A percentile compares a stretch with the other conserved stretches of the same genome.
phyloP scores from a whole-genome alignment of 768 basidiomycete species.

The Arthromyces matolae region DNA sequence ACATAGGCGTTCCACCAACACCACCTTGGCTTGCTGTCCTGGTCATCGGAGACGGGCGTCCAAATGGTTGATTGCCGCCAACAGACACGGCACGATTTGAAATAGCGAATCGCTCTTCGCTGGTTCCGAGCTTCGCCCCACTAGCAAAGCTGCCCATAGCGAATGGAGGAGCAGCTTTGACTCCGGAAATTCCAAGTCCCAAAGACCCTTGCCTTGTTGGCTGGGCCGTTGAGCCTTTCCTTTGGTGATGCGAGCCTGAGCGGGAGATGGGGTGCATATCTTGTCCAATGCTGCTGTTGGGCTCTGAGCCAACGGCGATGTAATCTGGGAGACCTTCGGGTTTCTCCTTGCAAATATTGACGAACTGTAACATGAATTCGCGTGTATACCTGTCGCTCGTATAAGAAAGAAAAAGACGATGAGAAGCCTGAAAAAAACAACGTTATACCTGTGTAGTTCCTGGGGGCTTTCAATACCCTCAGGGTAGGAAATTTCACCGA shows the following conservation, averaged over 20 bases:
- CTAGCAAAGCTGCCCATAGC: constrained; percentile 69
- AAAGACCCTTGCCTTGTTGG: constrained; percentile 45
- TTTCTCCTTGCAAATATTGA: constrained; percentile 91
- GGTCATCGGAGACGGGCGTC: constrained; percentile 57
- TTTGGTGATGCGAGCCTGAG: constrained; percentile 62
- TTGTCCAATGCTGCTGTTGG: constrained; percentile 48
- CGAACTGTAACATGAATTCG: constrained; percentile 96
- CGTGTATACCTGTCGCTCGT: too few species aligned
- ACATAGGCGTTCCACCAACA: constrained; percentile 45
- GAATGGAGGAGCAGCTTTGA: constrained; percentile 34
- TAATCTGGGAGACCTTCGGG: constrained; percentile 87
- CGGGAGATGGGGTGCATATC: constrained; percentile 44
- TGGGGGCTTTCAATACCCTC: constrained; percentile 82
- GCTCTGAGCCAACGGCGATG: constrained; percentile 88
- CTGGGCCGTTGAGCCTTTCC: constrained; percentile 41
- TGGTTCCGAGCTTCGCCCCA: constrained; percentile 54
- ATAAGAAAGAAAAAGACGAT: constrained; percentile 42
- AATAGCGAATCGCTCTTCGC: constrained; percentile 64
- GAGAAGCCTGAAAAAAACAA: background rate
- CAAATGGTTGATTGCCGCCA: constrained; percentile 49
- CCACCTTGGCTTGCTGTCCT: constrained; percentile 68
- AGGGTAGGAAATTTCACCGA: constrained; percentile 75
- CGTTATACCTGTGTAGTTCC: constrained; percentile 60
- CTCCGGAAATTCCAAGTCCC: constrained; percentile 37
- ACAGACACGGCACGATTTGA: constrained; percentile 52